Base-by-base conservation (phyloP, 2,329 filamentous ascomycete genomes). In the Ophiostoma populinum region DNA sequence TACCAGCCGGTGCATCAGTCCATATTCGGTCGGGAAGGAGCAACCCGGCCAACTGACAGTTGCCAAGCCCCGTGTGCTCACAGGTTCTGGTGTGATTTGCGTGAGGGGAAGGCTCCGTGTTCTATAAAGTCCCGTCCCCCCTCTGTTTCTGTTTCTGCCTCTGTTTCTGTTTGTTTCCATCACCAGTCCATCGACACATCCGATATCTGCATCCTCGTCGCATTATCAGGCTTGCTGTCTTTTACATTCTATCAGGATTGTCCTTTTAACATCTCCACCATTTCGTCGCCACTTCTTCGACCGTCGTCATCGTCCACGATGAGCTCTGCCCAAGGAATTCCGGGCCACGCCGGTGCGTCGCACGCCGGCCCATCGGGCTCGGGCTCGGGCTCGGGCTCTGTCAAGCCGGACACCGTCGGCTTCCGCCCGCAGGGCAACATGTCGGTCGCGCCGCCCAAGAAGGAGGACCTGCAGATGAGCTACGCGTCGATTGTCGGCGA, bases 391-490 rank as follows among this genome's bases (percentile, higher is more conserved):
- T n/a, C n/a, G n/a, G n/a, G n/a, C n/a, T n/a, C n/a, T n/a, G n/a
- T n/a, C 37, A 42, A 42, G 25, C 15, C 25, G 5, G 17, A 24
- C 30, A 35, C 37, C 8, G 21, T 32, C 24, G 65, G 64, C 42
- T 66, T 71, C 52, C 58, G 61, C 24, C 48, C 61, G 10, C 56
- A 65, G 54, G 57, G 56, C 34, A 57, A 72, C 47, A 77, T 83
- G 57, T 56, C 62, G 7, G 83, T 94, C 27, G 70, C 82, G 51
- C 86, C 82, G 13, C 82, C 86, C 12, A 70, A 72, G 39, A 66
- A 76, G 48, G 80, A 85, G 45, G 87, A 94, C 50, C 65, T 95
- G 11, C 85, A 92, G 60, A 75, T 73, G 40, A 80, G 70, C 51
- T 90, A 90, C 54, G 83, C 82, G 5, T 62, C 58, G 35, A 55